A percentile compares a stretch with the other conserved stretches of the same genome.
phyloP scores from a whole-genome alignment of 371 early-diverging fungal species.

The Modicella reniformis region DNA sequence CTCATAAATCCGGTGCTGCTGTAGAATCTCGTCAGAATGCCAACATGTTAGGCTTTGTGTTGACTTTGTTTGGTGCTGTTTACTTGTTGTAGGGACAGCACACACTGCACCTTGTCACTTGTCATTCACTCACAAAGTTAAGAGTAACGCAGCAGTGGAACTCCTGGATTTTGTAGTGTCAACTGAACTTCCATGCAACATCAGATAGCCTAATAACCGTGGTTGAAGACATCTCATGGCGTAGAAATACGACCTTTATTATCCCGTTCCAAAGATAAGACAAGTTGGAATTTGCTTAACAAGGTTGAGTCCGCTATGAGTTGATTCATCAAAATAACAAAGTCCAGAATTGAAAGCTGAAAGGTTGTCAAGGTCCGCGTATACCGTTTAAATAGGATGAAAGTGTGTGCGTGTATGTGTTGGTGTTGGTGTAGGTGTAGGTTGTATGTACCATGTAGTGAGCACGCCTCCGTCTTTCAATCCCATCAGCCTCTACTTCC shows the following conservation, averaged over 20 bases:
- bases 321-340: too few species aligned
- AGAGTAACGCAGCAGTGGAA: too few species aligned
- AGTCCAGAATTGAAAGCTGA: too few species aligned
- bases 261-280: neutral
- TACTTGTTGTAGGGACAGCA: constrained; percentile 30
- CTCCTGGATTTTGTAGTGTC: too few species aligned
- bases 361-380: too few species aligned
- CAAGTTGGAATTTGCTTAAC: neutral
- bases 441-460: neutral
- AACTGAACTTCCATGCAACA: too few species aligned
- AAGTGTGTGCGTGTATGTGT: too few species aligned
- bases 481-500: constrained; percentile 22
- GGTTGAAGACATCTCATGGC: too few species aligned
- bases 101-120: too few species aligned
- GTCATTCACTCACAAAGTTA: too few species aligned
- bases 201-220: neutral
- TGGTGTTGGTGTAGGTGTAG: neutral
- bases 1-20: constrained; percentile 10
- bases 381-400: too few species aligned
- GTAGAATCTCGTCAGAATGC: constrained; percentile 16
- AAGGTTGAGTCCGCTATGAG: too few species aligned
- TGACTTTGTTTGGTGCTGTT: constrained; percentile 53
- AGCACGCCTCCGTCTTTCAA: neutral
- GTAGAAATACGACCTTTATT: neutral
- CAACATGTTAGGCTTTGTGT: constrained; percentile 41